Percentiles rank a stretch among this genome's conserved stretches.
phyloP scores from a whole-genome alignment of 2,329 filamentous ascomycete genomes.

The Curvularia hawaiiensis region DNA sequence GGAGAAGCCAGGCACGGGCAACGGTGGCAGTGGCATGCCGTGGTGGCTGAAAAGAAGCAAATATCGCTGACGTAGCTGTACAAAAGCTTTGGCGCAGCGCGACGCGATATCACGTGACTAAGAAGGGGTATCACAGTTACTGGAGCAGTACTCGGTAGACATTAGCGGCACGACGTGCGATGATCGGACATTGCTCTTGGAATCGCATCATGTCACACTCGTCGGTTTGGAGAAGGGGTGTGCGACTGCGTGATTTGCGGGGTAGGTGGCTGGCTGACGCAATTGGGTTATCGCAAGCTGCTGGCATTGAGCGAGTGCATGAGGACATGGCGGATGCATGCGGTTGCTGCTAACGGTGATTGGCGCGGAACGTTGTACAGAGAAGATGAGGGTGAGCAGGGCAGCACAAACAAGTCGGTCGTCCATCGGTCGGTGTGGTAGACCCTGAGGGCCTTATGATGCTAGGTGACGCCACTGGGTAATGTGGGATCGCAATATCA shows the following conservation, averaged over 20 bases:
- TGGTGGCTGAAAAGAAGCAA: conserved; percentile 8
- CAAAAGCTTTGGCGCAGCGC: conserved; percentile 8
- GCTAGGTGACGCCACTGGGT: conserved; percentile 22
- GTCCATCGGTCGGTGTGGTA: conserved; percentile 6
- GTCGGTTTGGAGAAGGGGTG: background rate
- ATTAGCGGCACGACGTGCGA: conserved; percentile 1
- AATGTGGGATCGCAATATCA: conserved; percentile 16
- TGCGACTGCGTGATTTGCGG: conserved; percentile 10
- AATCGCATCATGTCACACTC: conserved; percentile 9
- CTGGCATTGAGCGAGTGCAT: conserved; percentile 24
- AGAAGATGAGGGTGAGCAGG: conserved; percentile 2
- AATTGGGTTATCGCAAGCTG: conserved; percentile 21
- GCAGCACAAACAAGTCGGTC: conserved; percentile 1
- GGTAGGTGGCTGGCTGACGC: conserved; percentile 8
- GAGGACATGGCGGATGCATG: conserved; percentile 23
- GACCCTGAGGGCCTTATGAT: conserved; percentile 19
- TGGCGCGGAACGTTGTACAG: conserved; percentile 18
- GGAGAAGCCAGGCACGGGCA: background rate
- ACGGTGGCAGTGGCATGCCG: background rate
- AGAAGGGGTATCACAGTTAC: background rate
- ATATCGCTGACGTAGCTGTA: conserved; percentile 9
- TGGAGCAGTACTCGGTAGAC: background rate
- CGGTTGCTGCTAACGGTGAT: conserved; percentile 16
- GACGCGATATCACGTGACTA: conserved; percentile 22
- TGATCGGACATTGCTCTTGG: conserved; percentile 5